A percentile compares a stretch with the other conserved stretches of the same genome.
These are phyloP conservation scores for Trametes cingulata DNA, from an alignment of 768 basidiomycete species.

Conservation along the genomic window DNA sequence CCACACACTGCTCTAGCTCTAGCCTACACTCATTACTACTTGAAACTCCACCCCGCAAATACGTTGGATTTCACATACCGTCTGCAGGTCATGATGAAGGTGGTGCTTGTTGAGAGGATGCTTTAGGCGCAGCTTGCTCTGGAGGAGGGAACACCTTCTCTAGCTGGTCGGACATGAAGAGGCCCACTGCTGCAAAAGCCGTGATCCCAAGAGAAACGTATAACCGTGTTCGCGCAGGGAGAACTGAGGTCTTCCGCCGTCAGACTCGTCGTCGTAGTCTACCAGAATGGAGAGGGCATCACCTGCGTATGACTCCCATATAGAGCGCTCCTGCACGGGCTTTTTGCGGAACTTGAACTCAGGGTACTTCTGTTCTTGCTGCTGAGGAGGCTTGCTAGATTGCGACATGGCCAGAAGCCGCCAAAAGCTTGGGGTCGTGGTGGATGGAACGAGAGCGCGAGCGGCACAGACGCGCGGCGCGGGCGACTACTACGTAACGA, in stretches of 20 bases:
- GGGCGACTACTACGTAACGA: too few species aligned
- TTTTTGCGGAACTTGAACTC: constrained; percentile 23
- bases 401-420: not conserved
- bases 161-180: constrained; percentile 34
- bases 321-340: constrained; percentile 25
- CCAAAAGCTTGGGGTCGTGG: constrained; percentile 1
- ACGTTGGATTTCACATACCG: not conserved
- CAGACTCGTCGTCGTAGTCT: not conserved
- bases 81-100: not conserved
- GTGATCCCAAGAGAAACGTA: constrained; percentile 35
- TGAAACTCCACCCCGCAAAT: not conserved
- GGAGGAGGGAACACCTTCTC: constrained; percentile 29
- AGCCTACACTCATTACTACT: constrained; percentile 8
- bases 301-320: constrained; percentile 33
- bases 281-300: not conserved
- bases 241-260: constrained; percentile 19
- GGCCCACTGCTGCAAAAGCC: constrained; percentile 32
- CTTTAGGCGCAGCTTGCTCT: not conserved
- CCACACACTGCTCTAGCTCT: constrained; percentile 14
- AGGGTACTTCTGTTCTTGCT: not conserved
- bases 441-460: not conserved
- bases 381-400: constrained; percentile 11
- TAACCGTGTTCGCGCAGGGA: constrained; percentile 36
- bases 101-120: not conserved
- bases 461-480: not conserved